phyloP scores from a whole-genome alignment of 148 eudicot genomes.

The Rhododendron vialii region DNA sequence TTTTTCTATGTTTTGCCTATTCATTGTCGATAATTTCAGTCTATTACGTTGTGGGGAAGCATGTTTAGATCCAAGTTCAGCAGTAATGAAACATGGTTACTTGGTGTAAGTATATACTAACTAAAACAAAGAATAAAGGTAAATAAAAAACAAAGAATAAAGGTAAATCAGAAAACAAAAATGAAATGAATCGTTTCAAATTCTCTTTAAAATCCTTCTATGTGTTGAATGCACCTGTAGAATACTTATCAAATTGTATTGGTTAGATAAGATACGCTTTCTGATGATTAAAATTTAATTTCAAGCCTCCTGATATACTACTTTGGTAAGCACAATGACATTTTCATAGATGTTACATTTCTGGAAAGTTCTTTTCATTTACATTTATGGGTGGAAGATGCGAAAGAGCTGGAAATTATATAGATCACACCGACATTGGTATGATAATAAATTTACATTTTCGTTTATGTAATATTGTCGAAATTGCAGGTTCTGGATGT shows the following conservation, averaged over 20 bases:
- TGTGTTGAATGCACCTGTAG: not conserved
- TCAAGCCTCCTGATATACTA: not conserved
- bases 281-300: not conserved
- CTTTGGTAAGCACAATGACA: not conserved
- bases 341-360: not conserved
- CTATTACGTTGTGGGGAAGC: not conserved
- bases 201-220: not conserved
- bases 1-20: not conserved
- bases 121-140: too few species aligned
- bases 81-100: not conserved
- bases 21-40: not conserved
- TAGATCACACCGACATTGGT: not conserved
- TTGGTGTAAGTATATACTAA: not conserved
- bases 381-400: not conserved
- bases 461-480: not conserved
- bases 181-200: too few species aligned
- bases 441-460: not conserved
- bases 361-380: not conserved
- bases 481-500: constrained; percentile 49
- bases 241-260: not conserved
- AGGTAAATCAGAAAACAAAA: not conserved
- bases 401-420: not conserved
- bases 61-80: not conserved
- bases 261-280: not conserved
- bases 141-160: too few species aligned